Evolutionary conservation across 495 filamentous ascomycete species (phyloP).

Genomic region (Aspergillus egyptiacus): DNA sequence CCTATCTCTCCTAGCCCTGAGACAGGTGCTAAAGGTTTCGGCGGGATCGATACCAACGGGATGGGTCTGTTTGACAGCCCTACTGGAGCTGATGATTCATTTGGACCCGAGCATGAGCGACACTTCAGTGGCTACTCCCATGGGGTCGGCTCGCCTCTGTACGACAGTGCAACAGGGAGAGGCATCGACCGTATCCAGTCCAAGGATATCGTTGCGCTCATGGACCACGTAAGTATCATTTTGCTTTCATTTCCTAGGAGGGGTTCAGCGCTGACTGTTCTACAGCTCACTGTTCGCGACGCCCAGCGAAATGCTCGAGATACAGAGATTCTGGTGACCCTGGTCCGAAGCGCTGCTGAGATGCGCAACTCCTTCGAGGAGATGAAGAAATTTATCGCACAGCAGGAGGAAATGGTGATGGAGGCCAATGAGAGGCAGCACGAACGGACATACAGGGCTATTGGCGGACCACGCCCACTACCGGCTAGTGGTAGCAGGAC

Average conservation of each 20-base stretch:
- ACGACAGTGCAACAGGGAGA: conserved; percentile 82
- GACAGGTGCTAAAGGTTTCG: conserved; percentile 52
- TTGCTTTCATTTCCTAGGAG: background rate
- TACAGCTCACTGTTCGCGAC: conserved; percentile 86
- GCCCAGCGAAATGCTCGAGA: conserved; percentile 94
- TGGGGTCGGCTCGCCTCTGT: conserved; percentile 68
- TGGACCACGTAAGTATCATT: conserved; percentile 89
- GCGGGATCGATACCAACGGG: conserved; percentile 50
- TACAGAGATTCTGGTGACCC: conserved; percentile 91
- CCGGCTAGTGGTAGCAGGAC: conserved; percentile 48
- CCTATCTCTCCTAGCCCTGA: conserved; percentile 59
- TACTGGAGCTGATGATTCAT: conserved; percentile 55
- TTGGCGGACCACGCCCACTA: conserved; percentile 83
- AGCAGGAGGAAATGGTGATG: conserved; percentile 79
- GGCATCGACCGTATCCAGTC: conserved; percentile 92
- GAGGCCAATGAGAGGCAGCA: conserved; percentile 78
- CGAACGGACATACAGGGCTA: conserved; percentile 72
- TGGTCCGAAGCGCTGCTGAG: conserved; percentile 90
- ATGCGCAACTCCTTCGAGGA: conserved; percentile 97
- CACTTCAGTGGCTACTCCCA: conserved; percentile 88
- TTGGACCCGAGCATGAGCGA: conserved; percentile 54
- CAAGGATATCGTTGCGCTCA: conserved; percentile 93
- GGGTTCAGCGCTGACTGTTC: conserved; percentile 19
- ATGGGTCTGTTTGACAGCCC: conserved; percentile 54
- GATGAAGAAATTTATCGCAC: conserved; percentile 84